Evolutionary conservation across 495 filamentous ascomycete species (phyloP).

Genomic region (Talaromyces wortmannii): DNA sequence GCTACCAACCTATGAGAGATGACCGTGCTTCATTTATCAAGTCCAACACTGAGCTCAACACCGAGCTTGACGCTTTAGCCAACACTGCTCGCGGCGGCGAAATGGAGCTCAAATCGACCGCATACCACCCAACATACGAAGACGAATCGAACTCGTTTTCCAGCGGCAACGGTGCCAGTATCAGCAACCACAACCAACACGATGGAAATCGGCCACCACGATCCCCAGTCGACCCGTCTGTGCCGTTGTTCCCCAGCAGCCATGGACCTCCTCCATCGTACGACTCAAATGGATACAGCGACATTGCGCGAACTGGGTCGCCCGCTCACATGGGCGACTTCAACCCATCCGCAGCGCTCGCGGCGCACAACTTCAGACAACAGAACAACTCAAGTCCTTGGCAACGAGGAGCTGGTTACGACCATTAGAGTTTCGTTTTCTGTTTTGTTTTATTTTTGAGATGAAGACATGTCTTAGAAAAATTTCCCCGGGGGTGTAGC

Average conservation of each 20-base stretch:
- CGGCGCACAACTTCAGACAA: conserved; percentile 25
- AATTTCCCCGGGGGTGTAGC: conserved; percentile 4
- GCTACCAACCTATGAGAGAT: conserved; percentile 95
- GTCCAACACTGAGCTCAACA: conserved; percentile 82
- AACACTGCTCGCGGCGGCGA: conserved; percentile 72
- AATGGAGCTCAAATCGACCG: conserved; percentile 59
- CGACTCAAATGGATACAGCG: conserved; percentile 21
- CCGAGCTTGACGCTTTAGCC: conserved; percentile 88
- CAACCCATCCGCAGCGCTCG: conserved; percentile 16
- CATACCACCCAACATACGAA: conserved; percentile 61
- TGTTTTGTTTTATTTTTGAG: conserved; percentile 21
- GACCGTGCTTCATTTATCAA: conserved; percentile 98
- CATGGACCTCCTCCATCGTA: conserved; percentile 30
- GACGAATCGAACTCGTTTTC: conserved; percentile 70
- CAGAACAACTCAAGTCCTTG: conserved; percentile 57
- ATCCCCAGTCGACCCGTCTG: conserved; percentile 57
- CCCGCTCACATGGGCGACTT: conserved; percentile 26
- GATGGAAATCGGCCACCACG: conserved; percentile 15
- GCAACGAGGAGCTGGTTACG: conserved; percentile 62
- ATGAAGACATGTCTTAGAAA: conserved; percentile 36
- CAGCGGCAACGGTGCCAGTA: conserved; percentile 32
- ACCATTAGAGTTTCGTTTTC: conserved; percentile 37
- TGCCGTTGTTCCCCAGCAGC: conserved; percentile 51
- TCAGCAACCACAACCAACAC: conserved; percentile 23
- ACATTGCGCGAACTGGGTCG: conserved; percentile 14